Evolutionary conservation across 495 filamentous ascomycete species (phyloP).

Genomic region (Saxophila tyrrhenica): DNA sequence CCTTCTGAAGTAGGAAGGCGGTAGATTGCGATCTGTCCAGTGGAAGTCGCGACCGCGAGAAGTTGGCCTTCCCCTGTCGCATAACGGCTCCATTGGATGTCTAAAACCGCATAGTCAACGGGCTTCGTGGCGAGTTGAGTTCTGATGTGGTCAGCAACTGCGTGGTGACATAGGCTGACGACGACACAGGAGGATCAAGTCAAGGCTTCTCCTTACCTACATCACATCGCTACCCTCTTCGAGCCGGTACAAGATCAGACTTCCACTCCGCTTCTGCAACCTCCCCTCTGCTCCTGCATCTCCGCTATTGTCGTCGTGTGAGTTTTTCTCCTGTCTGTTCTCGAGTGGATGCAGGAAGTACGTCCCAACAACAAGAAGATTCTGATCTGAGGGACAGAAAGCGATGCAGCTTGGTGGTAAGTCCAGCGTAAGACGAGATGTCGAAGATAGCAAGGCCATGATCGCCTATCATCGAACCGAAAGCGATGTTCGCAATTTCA

Average conservation of each 20-base stretch:
- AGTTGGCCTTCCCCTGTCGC: background rate
- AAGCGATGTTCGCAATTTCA: no score
- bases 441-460: slow-evolving; percentile 26
- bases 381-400: slow-evolving; percentile 54
- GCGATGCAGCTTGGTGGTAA: slow-evolving; percentile 76
- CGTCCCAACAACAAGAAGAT: slow-evolving; percentile 73
- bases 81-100: slow-evolving; percentile 67
- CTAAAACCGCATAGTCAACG: slow-evolving; percentile 59
- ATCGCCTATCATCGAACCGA: no score
- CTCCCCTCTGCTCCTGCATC: slow-evolving; percentile 15
- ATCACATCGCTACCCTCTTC: slow-evolving; percentile 6
- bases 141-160: slow-evolving; percentile 14
- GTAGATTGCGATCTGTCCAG: slow-evolving; percentile 57
- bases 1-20: slow-evolving; percentile 21
- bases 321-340: background rate
- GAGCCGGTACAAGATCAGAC: slow-evolving; percentile 50
- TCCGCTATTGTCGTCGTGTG: background rate
- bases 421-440: slow-evolving; percentile 37
- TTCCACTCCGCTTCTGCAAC: slow-evolving; percentile 64
- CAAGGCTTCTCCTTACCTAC: slow-evolving; percentile 4
- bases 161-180: background rate
- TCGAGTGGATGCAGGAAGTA: slow-evolving; percentile 55
- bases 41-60: slow-evolving; percentile 63
- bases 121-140: slow-evolving; percentile 36
- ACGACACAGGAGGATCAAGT: no score